A percentile compares a stretch with the other conserved stretches of the same genome.
Conservation (phyloP, 495 filamentous ascomycete genomes). For the Podospora didyma region DNA sequence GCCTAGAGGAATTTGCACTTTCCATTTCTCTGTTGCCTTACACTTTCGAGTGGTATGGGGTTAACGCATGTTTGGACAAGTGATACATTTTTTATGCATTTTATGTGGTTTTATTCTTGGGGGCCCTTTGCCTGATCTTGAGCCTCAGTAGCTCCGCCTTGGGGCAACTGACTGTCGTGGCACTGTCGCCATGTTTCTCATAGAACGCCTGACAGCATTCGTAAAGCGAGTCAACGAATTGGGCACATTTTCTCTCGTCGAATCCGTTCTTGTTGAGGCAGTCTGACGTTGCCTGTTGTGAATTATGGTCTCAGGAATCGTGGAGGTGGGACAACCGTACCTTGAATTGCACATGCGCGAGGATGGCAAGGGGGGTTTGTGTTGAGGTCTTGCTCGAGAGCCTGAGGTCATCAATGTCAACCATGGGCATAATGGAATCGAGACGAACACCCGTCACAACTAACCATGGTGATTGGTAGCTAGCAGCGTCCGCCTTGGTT, state of each 20-base stretch:
- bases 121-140: conserved; percentile 75
- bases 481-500: background rate
- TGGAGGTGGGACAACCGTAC: conserved; percentile 37
- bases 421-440: background rate
- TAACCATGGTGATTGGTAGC: background rate
- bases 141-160: conserved; percentile 72
- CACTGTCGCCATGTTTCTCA: conserved; percentile 69
- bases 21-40: conserved; percentile 62
- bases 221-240: conserved; percentile 85
- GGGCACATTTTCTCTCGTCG: conserved; percentile 78
- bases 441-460: background rate
- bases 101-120: conserved; percentile 28
- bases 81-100: conserved; percentile 35
- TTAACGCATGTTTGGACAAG: conserved; percentile 41
- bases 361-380: conserved; percentile 83
- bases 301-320: background rate
- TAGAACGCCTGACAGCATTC: conserved; percentile 94
- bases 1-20: conserved; percentile 76
- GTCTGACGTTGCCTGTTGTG: conserved; percentile 40
- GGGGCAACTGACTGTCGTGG: conserved; percentile 77
- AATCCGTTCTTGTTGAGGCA: conserved; percentile 84
- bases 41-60: conserved; percentile 37
- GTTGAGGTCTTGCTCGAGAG: conserved; percentile 62
- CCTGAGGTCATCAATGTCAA: conserved; percentile 1
- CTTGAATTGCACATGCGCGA: conserved; percentile 88